These are phyloP conservation scores for Teunomyces gatunensis DNA, from an alignment of 805 yeast genomes.

Conservation along the genomic window DNA sequence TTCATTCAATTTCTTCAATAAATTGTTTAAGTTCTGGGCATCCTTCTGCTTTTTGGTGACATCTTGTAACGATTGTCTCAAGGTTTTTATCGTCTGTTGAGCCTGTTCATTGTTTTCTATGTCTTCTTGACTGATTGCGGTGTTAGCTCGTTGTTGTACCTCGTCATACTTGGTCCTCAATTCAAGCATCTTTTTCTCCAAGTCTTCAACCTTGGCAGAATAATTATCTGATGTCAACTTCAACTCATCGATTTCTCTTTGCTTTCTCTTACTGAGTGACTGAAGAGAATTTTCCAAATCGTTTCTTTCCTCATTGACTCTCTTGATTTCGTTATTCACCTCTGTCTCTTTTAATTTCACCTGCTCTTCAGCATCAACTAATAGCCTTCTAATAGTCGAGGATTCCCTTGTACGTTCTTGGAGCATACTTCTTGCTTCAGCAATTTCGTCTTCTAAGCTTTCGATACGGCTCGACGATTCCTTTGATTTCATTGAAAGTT, in stretches of 20 bases:
- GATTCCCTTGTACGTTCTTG: constrained; percentile 84
- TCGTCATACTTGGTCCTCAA: constrained; percentile 9
- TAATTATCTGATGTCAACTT: constrained; percentile 43
- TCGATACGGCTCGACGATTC: constrained; percentile 64
- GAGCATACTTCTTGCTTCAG: constrained; percentile 65
- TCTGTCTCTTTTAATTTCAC: constrained; percentile 54
- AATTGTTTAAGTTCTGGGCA: constrained; percentile 49
- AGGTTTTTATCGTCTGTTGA: constrained; percentile 33
- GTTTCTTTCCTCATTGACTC: constrained; percentile 59
- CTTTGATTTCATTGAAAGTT: constrained; percentile 59
- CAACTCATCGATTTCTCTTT: constrained; percentile 64
- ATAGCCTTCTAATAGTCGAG: constrained; percentile 62
- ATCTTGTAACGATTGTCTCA: constrained; percentile 52
- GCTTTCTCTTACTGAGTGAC: constrained; percentile 47
- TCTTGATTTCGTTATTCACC: constrained; percentile 48
- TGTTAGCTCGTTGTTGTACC: neutral
- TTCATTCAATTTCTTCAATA: constrained; percentile 60
- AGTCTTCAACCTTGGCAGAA: constrained; percentile 35
- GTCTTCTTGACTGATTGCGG: constrained; percentile 6
- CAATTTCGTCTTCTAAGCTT: constrained; percentile 76
- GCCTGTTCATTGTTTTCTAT: constrained; percentile 18
- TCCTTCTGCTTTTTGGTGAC: constrained; percentile 55
- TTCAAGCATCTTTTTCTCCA: constrained; percentile 30
- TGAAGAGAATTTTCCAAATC: constrained; percentile 55
- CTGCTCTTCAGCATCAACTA: constrained; percentile 66